Evolutionary conservation across 192 early-diverging fungal species (phyloP).

Genomic region (Gamsiella multidivaricata): DNA sequence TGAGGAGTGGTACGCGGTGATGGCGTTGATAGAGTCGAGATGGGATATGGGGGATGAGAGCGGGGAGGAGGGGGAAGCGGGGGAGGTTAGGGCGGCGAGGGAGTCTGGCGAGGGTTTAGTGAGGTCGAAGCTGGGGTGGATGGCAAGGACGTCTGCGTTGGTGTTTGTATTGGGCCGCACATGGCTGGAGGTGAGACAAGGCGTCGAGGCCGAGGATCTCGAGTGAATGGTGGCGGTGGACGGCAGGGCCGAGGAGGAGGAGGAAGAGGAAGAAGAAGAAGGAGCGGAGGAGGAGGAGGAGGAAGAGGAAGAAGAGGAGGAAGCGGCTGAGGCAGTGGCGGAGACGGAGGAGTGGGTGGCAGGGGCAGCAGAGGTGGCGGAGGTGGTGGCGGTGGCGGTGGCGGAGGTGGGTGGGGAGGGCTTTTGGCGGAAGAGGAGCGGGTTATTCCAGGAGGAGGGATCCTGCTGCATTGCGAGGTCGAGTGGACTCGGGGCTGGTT

Average conservation of each 20-base stretch:
- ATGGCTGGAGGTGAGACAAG: conserved; percentile 40
- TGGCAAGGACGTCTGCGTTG: conserved; percentile 24
- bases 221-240: conserved; percentile 16
- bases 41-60: neutral
- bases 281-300: conserved; percentile 3
- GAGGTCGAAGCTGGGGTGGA: conserved; percentile 35
- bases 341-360: neutral
- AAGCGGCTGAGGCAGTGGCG: neutral
- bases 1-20: conserved; percentile 3
- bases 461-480: conserved; percentile 47
- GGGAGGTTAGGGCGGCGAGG: neutral
- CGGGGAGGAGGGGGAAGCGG: conserved; percentile 15
- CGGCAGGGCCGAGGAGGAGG: neutral
- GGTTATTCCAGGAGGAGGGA: conserved; percentile 31
- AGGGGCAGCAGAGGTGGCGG: conserved; percentile 2
- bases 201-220: conserved; percentile 25
- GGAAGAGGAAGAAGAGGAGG: conserved; percentile 8
- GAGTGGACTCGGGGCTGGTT: no score
- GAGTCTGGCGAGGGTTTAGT: conserved; percentile 4
- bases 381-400: conserved; percentile 8
- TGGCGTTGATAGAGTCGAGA: conserved; percentile 12
- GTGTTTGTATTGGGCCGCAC: conserved; percentile 24
- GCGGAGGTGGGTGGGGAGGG: conserved; percentile 14
- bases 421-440: conserved; percentile 3
- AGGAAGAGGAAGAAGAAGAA: neutral